Evolutionary conservation across 2,329 filamentous ascomycete species (phyloP).

Genomic region (Pseudophaeomoniella oleicola): DNA sequence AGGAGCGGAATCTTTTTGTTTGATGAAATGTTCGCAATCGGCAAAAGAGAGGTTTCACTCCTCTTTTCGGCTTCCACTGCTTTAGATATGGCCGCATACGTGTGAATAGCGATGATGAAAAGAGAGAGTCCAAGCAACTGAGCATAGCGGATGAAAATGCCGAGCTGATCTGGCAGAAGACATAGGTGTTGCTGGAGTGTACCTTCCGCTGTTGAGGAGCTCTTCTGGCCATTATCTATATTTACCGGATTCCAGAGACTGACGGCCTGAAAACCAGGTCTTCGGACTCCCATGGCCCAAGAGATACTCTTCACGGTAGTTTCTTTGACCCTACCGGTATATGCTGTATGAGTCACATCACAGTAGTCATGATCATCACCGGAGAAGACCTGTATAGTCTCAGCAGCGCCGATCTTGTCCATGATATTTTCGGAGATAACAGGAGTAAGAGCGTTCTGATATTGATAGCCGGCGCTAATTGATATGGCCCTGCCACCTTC

Average conservation of each 20-base stretch:
- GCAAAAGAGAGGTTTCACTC: background rate
- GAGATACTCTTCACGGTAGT: slow-evolving; percentile 92
- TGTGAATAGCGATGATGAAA: slow-evolving; percentile 18
- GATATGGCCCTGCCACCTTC: slow-evolving; percentile 72
- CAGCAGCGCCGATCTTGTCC: slow-evolving; percentile 48
- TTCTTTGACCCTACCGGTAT: slow-evolving; percentile 51
- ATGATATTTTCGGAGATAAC: slow-evolving; percentile 63
- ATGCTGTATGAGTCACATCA: slow-evolving; percentile 63
- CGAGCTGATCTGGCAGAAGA: slow-evolving; percentile 74
- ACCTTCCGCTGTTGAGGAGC: slow-evolving; percentile 10
- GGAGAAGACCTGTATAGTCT: slow-evolving; percentile 75
- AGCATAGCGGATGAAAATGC: slow-evolving; percentile 68
- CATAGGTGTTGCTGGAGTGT: slow-evolving; percentile 86
- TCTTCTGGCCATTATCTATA: slow-evolving; percentile 17
- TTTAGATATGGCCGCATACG: slow-evolving; percentile 11
- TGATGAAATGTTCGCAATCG: slow-evolving; percentile 4
- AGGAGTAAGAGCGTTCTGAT: slow-evolving; percentile 80
- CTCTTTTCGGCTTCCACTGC: background rate
- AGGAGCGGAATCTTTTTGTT: slow-evolving; percentile 12
- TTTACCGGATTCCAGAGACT: slow-evolving; percentile 90
- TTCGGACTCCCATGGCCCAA: slow-evolving; percentile 90
- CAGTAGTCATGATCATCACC: slow-evolving; percentile 98
- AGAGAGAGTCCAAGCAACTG: slow-evolving; percentile 43
- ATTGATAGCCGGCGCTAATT: slow-evolving; percentile 74
- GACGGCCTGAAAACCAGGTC: slow-evolving; percentile 73